phyloP scores from a whole-genome alignment of 345 rosid species.

The Odontarrhena argentea region DNA sequence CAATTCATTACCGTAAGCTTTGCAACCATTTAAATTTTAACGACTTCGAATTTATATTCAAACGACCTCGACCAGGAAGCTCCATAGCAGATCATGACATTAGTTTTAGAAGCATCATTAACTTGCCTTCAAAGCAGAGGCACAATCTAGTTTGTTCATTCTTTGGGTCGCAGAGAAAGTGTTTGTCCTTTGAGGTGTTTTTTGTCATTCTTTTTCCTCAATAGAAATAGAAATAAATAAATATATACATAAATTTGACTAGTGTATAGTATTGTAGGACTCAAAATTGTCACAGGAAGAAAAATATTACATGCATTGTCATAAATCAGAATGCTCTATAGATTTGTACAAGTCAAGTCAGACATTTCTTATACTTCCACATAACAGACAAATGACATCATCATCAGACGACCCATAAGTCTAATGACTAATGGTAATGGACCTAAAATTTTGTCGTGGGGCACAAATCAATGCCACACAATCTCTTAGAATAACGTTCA shows the following conservation, averaged over 20 bases:
- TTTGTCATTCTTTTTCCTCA: constrained; percentile 4
- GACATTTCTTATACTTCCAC: neutral
- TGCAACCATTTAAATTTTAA: too few species aligned
- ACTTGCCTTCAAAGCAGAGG: too few species aligned
- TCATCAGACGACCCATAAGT: constrained; percentile 4
- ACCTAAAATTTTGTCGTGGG: neutral
- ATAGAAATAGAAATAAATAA: neutral
- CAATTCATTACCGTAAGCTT: neutral
- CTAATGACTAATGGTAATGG: too few species aligned
- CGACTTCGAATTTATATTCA: too few species aligned
- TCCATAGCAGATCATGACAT: too few species aligned
- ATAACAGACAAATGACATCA: neutral
- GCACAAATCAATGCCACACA: neutral
- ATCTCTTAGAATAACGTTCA: too few species aligned
- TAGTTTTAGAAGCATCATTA: too few species aligned
- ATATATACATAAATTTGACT: too few species aligned
- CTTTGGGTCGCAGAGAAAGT: constrained; percentile 13
- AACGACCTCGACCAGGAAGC: too few species aligned
- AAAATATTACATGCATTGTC: neutral
- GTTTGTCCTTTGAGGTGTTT: neutral
- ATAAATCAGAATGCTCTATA: neutral
- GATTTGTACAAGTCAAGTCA: constrained; percentile 3
- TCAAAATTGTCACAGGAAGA: neutral
- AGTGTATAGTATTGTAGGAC: neutral
- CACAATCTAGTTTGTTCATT: neutral